Evolutionary conservation across 2,329 filamentous ascomycete genomes (phyloP), one percentile per base, ranked within the genome.

Genomic region (Cordyceps cateniannulata): DNA sequence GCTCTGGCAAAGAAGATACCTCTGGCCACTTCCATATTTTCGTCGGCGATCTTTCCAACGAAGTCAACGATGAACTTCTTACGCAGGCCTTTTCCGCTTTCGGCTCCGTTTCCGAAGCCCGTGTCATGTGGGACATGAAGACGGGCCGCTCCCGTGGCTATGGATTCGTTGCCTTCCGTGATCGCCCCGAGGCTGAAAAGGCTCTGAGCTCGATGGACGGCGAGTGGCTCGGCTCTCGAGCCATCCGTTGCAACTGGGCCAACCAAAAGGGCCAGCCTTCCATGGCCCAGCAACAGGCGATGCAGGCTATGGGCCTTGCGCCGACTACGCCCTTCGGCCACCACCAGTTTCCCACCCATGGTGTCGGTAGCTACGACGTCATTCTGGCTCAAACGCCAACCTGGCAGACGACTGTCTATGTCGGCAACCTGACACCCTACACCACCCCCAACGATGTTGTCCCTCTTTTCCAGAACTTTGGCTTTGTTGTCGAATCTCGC

Each of bases 101-200:
- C 74, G 95, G 95, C 45, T 91, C 87, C 14, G 93, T 99, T 53
- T 99, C 95, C 3, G 95, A 99, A 76, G 95, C 95, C 63, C 92
- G 95, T 69, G 95, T 99, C 65, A 99, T 99, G 95, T 99, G 95
- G 95, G 95, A 99, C 75, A 99, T 99, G 95, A 99, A 99, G 84
- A 99, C 95, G 40, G 95, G 95, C 67, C 88, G 95, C 65, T 98
- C 95, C 66, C 90, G 95, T 72, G 95, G 95, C 63, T 99, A 99
- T 71, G 95, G 95, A 14, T 99, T 99, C 72, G 93, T 98, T 67
- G 95, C 95, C 54, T 99, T 96, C 84, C 90, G 93, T 64, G 95
- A 99, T 65, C 91, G 93, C 65, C 79, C 85, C 40, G 95, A 99
- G 70, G 95, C 95, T 29, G 95, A 99, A 75, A 96, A 97, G 77